phyloP scores from a whole-genome alignment of 2,329 filamentous ascomycete species.

The Aspergillus terreus region DNA sequence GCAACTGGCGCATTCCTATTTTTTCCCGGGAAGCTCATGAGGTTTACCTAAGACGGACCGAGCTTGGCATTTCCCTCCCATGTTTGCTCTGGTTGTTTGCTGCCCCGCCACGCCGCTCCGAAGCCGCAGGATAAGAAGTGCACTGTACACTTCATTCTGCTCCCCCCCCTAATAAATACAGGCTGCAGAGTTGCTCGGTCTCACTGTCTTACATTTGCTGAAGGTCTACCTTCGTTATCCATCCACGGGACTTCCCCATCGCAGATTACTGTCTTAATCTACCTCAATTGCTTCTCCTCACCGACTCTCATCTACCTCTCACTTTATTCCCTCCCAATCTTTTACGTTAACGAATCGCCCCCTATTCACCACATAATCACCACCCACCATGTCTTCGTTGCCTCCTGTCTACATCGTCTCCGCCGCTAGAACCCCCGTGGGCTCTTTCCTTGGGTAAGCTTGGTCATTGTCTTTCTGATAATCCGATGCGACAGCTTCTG shows the following conservation, averaged over 20 bases:
- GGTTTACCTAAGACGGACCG: constrained; percentile 2
- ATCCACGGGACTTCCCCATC: too few relatives aligned
- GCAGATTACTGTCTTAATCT: too few relatives aligned
- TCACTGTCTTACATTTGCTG: not conserved
- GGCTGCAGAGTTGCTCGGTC: too few relatives aligned
- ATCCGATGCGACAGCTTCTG: constrained; percentile 10
- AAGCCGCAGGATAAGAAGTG: constrained; percentile 3
- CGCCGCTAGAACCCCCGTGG: constrained; percentile 82
- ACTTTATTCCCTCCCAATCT: not conserved
- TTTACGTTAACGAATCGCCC: not conserved
- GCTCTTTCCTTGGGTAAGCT: constrained; percentile 85
- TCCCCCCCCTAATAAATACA: not conserved
- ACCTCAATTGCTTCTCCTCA: too few relatives aligned
- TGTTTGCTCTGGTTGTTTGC: constrained; percentile 2
- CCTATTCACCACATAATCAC: not conserved
- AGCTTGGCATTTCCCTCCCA: not conserved
- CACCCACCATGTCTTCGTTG: constrained; percentile 66
- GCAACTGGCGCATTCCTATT: constrained; percentile 15
- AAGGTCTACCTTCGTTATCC: too few relatives aligned
- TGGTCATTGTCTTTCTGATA: constrained; percentile 7
- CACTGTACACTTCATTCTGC: not conserved
- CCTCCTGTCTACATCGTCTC: constrained; percentile 96
- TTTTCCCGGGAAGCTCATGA: constrained; percentile 1
- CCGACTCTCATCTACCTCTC: too few relatives aligned
- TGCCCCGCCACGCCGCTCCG: constrained; percentile 1